Percentiles rank a stretch among this genome's conserved stretches.
Evolutionary conservation across 768 basidiomycete genomes (phyloP).

Genomic region (Cystoderma amianthinum): DNA sequence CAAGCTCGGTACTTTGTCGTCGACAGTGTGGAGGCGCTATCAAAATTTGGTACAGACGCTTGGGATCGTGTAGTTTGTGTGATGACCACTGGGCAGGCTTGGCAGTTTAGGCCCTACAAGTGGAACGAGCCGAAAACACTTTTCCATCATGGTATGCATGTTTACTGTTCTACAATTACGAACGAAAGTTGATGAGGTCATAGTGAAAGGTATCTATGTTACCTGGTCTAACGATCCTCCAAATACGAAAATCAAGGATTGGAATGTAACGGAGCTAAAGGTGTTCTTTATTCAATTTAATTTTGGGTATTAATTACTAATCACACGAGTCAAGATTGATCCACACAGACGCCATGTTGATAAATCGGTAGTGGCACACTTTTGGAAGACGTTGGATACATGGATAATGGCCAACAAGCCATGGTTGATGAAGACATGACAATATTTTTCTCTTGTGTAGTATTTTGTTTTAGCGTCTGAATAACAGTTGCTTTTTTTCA

Average conservation of each 20-base stretch:
- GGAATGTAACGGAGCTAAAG: constrained; percentile 96
- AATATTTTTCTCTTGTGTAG: too few species aligned
- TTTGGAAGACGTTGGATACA: constrained; percentile 88
- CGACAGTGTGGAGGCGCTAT: constrained; percentile 86
- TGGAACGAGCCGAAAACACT: constrained; percentile 91
- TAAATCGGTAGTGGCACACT: constrained; percentile 90
- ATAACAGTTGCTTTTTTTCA: too few species aligned
- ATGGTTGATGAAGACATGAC: constrained; percentile 45
- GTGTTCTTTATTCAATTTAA: constrained; percentile 28
- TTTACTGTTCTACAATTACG: not conserved
- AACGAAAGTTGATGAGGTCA: not conserved
- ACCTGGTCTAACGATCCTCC: constrained; percentile 92
- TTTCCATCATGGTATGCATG: constrained; percentile 82
- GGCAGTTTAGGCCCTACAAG: constrained; percentile 97
- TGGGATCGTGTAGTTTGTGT: constrained; percentile 98
- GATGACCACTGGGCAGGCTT: constrained; percentile 96
- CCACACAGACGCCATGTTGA: constrained; percentile 86
- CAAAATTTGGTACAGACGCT: constrained; percentile 87
- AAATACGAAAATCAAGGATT: constrained; percentile 85
- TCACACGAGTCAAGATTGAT: constrained; percentile 62
- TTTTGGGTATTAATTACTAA: constrained; percentile 1
- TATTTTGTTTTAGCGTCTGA: too few species aligned
- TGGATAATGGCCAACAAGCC: constrained; percentile 83
- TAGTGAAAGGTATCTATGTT: constrained; percentile 94
- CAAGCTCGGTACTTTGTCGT: constrained; percentile 78